These are phyloP conservation scores for Fusarium brevicatenulatum DNA, from an alignment of 2,329 filamentous ascomycete genomes.

Conservation along the genomic window DNA sequence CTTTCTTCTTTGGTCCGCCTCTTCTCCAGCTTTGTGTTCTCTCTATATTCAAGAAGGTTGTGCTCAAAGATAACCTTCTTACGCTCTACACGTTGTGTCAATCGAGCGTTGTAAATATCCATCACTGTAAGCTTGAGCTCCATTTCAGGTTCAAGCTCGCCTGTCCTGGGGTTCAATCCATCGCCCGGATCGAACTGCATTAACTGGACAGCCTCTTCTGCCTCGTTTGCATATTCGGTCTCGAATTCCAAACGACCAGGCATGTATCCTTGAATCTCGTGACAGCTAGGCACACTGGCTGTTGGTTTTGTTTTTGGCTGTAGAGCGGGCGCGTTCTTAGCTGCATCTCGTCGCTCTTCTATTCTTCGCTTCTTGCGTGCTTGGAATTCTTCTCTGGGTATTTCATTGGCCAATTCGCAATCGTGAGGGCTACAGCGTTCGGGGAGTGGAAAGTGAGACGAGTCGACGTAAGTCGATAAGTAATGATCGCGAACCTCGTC, in stretches of 20 bases:
- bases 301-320: slow-evolving; percentile 96
- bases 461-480: slow-evolving; percentile 85
- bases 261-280: slow-evolving; percentile 99
- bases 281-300: slow-evolving; percentile 92
- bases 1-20: slow-evolving; percentile 95
- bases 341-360: slow-evolving; percentile 87
- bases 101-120: slow-evolving; percentile 94
- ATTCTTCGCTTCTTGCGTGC: slow-evolving; percentile 91
- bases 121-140: slow-evolving; percentile 98
- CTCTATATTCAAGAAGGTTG: slow-evolving; percentile 89
- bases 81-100: slow-evolving; percentile 90
- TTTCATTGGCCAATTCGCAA: slow-evolving; percentile 78
- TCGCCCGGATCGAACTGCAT: slow-evolving; percentile 99
- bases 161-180: slow-evolving; percentile 84
- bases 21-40: slow-evolving; percentile 90
- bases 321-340: slow-evolving; percentile 83
- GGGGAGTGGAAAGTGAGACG: slow-evolving; percentile 84
- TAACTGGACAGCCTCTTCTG: slow-evolving; percentile 95
- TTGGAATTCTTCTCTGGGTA: slow-evolving; percentile 93
- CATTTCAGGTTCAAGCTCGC: slow-evolving; percentile 93
- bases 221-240: slow-evolving; percentile 96
- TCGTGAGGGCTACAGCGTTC: slow-evolving; percentile 86
- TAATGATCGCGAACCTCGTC: slow-evolving; percentile 98
- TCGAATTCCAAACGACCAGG: slow-evolving; percentile 96
- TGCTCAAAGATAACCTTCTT: slow-evolving; percentile 99